Evolutionary conservation across 345 rosid species (phyloP).

Genomic region (Nephelium lappaceum): DNA sequence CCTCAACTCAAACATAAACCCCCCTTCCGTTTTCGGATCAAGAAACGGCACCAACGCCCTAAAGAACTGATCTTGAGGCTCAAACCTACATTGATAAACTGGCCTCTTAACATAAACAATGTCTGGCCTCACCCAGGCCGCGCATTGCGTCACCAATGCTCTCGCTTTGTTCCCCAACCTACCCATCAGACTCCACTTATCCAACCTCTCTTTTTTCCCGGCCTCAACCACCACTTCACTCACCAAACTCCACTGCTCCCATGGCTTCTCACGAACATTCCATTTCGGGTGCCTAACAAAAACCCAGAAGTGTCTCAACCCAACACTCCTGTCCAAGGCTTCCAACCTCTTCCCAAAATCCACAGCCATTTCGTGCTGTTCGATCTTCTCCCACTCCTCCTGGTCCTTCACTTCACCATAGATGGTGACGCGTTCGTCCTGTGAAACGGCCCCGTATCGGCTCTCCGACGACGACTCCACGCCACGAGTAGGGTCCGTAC

Average conservation of each 20-base stretch:
- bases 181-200: slow-evolving; percentile 96
- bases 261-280: slow-evolving; percentile 71
- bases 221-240: slow-evolving; percentile 79
- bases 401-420: slow-evolving; percentile 64
- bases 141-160: slow-evolving; percentile 66
- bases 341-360: slow-evolving; percentile 67
- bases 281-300: slow-evolving; percentile 93
- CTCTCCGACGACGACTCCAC: slow-evolving; percentile 92
- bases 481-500: slow-evolving; percentile 93
- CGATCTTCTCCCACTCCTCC: slow-evolving; percentile 87
- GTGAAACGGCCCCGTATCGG: slow-evolving; percentile 77
- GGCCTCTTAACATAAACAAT: slow-evolving; percentile 89
- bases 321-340: slow-evolving; percentile 62
- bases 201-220: slow-evolving; percentile 66
- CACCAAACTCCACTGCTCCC: slow-evolving; percentile 98
- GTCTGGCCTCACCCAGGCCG: slow-evolving; percentile 97
- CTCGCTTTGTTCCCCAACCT: slow-evolving; percentile 81
- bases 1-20: slow-evolving; percentile 57
- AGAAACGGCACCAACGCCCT: slow-evolving; percentile 56
- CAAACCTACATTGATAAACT: slow-evolving; percentile 88
- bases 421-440: slow-evolving; percentile 80
- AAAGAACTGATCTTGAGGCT: slow-evolving; percentile 81
- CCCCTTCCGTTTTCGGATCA: slow-evolving; percentile 70
- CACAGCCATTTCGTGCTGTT: slow-evolving; percentile 81
- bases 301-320: slow-evolving; percentile 85